phyloP scores from a whole-genome alignment of 805 yeast species.

The Pichia nakasei region DNA sequence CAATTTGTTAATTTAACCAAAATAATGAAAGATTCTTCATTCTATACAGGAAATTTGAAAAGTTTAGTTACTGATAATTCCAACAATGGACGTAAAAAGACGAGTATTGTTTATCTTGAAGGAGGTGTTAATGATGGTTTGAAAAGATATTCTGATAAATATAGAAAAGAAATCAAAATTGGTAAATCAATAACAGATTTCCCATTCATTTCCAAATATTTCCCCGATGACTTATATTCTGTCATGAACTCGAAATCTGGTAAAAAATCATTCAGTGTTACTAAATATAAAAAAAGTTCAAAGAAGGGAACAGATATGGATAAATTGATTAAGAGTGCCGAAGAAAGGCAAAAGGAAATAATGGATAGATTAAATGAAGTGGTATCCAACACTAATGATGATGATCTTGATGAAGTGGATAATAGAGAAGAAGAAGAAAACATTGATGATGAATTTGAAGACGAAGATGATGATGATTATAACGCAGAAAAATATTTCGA shows the following conservation, averaged over 20 bases:
- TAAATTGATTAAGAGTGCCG: constrained; percentile 18
- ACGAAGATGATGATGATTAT: constrained; percentile 70
- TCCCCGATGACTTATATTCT: constrained; percentile 69
- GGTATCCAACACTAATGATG: constrained; percentile 32
- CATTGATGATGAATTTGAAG: constrained; percentile 62
- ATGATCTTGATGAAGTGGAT: constrained; percentile 36
- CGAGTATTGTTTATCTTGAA: constrained; percentile 22
- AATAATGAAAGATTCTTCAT: constrained; percentile 55
- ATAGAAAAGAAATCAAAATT: constrained; percentile 58
- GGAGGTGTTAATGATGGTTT: constrained; percentile 57
- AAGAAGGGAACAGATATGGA: constrained; percentile 29
- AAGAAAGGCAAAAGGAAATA: constrained; percentile 23
- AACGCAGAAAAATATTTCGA: constrained; percentile 76
- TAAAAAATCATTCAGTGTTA: constrained; percentile 37
- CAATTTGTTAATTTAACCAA: constrained; percentile 47
- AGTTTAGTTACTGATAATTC: constrained; percentile 9
- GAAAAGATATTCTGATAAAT: constrained; percentile 74
- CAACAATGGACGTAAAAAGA: background rate
- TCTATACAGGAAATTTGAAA: constrained; percentile 48
- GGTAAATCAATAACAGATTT: constrained; percentile 71
- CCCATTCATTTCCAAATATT: constrained; percentile 60
- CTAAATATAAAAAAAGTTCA: constrained; percentile 29
- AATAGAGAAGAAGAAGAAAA: constrained; percentile 45
- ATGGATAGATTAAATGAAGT: constrained; percentile 28
- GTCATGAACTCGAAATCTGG: constrained; percentile 46